Evolutionary conservation across 73 alveolate species (phyloP), one percentile per base, ranked within the genome.

Genomic region (Paramecium primaurelia): DNA sequence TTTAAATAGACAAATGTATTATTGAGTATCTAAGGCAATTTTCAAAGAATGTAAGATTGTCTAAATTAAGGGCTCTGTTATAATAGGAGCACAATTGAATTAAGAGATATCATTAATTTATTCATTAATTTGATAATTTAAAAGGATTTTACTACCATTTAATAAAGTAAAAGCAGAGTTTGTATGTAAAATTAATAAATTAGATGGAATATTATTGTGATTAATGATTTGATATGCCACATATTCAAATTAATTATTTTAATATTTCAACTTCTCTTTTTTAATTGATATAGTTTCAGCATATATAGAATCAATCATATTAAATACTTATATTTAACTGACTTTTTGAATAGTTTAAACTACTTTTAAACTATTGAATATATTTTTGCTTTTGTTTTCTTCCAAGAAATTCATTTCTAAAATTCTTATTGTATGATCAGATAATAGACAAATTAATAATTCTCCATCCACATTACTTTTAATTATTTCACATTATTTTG

Each of bases 381-480:
- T 32, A 64, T 71, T 71, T 30, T 71, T 89, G 11, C 45, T 89
- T 18, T 77, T 71, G 37, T 59, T 34, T 20, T 77, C 71, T 30
- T 80, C 91, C 11, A 42, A 73, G 11, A 83, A 89, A 89, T 89
- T 71, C 77, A 89, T 49, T 42, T 69, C 71, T 16, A 89, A 89
- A 18, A 71, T 71, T 47, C 91, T 71, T 38, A 83, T 40, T 36
- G 93, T 87, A 30, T 69, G 51, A 6, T 71, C 71, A 11, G 77
- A 45, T 71, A 89, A 83, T 83, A 89, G 12, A 3, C 92, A 77
- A 6, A 89, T 45, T 16, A 89, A 54, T 38, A 89, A 71, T 45
- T 89, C 92, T 71, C 94, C 94, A 45, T 89, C 86, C 14, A 44
- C 84, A 51, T 89, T 89, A 25, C 92, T 64, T 44, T 58, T 26